Conservation (phyloP, 192 early-diverging fungal genomes). For the Geranomyces michiganensis region DNA sequence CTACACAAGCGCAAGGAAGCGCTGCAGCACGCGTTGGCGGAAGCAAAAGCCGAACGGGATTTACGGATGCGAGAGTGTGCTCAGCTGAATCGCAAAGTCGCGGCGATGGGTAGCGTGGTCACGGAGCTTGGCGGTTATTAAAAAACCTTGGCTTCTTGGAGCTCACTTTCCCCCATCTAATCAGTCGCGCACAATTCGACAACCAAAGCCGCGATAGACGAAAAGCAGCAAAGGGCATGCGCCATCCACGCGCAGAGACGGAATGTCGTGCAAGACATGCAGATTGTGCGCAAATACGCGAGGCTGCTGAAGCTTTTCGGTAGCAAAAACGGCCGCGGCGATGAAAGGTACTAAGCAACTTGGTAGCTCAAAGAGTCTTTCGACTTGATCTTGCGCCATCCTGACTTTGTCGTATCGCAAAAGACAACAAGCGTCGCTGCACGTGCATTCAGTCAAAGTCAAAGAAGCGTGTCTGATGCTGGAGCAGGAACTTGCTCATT, state of each 20-base stretch:
- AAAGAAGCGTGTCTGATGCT: neutral
- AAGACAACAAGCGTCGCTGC: neutral
- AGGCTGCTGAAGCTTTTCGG: neutral
- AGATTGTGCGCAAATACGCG: neutral
- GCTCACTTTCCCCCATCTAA: too few species aligned
- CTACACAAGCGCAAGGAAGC: neutral
- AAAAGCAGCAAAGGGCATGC: neutral
- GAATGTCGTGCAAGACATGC: neutral
- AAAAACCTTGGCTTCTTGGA: too few species aligned
- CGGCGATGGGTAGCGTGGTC: neutral
- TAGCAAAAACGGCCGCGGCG: neutral
- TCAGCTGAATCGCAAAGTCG: neutral
- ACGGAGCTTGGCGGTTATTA: too few species aligned
- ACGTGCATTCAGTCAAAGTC: constrained; percentile 5
- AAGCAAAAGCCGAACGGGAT: neutral
- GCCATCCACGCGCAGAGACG: neutral
- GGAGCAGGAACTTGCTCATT: neutral
- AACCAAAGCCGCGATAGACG: neutral
- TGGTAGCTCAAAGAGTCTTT: neutral
- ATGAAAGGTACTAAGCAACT: neutral
- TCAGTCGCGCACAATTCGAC: neutral
- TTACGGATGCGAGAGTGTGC: neutral
- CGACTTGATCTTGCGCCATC: too few species aligned
- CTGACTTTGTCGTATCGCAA: neutral
- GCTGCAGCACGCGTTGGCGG: neutral